Evolutionary conservation across 2,329 filamentous ascomycete species (phyloP).

Genomic region (Fusarium sp.): DNA sequence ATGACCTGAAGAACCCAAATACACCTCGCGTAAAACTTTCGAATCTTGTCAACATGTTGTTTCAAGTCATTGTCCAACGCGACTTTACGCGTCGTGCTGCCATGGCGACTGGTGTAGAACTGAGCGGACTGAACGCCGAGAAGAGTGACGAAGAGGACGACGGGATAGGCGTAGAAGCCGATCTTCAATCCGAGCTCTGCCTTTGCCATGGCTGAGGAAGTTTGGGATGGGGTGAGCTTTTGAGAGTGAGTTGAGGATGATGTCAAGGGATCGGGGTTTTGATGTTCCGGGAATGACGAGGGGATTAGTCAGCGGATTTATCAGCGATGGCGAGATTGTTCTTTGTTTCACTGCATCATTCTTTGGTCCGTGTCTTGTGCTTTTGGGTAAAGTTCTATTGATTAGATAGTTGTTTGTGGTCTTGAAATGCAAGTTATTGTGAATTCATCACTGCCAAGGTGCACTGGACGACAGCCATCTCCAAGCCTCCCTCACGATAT

Average conservation of each 20-base stretch:
- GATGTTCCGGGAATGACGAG: not conserved
- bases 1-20: slow-evolving; percentile 53
- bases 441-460: not conserved
- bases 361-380: rapidly evolving
- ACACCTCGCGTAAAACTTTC: slow-evolving; percentile 48
- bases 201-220: slow-evolving; percentile 47
- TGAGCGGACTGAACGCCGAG: slow-evolving; percentile 52
- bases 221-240: not conserved
- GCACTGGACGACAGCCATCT: not conserved
- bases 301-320: slow-evolving; percentile 19
- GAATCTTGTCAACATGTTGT: slow-evolving; percentile 43
- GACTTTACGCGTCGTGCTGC: slow-evolving; percentile 38
- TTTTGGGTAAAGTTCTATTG: not conserved
- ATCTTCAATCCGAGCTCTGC: slow-evolving; percentile 52
- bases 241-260: slow-evolving; percentile 1
- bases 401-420: not conserved
- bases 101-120: slow-evolving; percentile 52
- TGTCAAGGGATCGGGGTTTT: slow-evolving; percentile 26
- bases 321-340: slow-evolving; percentile 7
- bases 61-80: slow-evolving; percentile 47
- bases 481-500: not conserved
- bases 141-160: slow-evolving; percentile 52
- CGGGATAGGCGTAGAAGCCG: slow-evolving; percentile 57
- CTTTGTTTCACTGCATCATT: not conserved
- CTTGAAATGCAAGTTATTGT: not conserved